These are phyloP conservation scores for Umbelopsis vinacea DNA, from an alignment of 192 early-diverging fungal genomes.

Conservation along the genomic window DNA sequence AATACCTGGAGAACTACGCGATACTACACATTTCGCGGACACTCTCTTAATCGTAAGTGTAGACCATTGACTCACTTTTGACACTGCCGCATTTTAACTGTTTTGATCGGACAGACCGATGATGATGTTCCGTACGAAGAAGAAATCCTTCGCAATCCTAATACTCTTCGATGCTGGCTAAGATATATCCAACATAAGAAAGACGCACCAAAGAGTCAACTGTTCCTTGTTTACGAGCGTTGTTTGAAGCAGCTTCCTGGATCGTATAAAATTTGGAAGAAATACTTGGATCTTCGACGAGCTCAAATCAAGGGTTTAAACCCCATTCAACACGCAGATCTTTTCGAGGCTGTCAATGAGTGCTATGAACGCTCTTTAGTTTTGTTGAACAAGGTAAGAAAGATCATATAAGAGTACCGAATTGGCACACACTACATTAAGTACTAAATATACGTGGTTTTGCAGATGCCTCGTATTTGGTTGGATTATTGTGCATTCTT, in stretches of 20 bases:
- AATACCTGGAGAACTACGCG: not conserved
- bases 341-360: slow-evolving; percentile 68
- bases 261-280: slow-evolving; percentile 96
- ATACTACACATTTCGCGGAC: slow-evolving; percentile 2
- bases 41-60: not conserved
- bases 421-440: not conserved
- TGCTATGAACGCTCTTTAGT: slow-evolving; percentile 90
- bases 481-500: slow-evolving; percentile 74
- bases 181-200: slow-evolving; percentile 90
- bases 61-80: not conserved
- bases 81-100: not conserved
- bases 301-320: slow-evolving; percentile 52
- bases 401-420: not conserved
- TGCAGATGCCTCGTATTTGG: slow-evolving; percentile 93
- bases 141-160: slow-evolving; percentile 68
- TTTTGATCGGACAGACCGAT: slow-evolving; percentile 45
- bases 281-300: slow-evolving; percentile 75
- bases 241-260: slow-evolving; percentile 87
- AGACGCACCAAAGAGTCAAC: slow-evolving; percentile 42
- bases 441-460: not conserved
- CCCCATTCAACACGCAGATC: slow-evolving; percentile 57
- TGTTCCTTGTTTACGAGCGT: slow-evolving; percentile 83
- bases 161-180: slow-evolving; percentile 81
- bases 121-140: slow-evolving; percentile 72
- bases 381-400: slow-evolving; percentile 80